Conservation (phyloP, 371 early-diverging fungal species). For the Mucor velutinosus region DNA sequence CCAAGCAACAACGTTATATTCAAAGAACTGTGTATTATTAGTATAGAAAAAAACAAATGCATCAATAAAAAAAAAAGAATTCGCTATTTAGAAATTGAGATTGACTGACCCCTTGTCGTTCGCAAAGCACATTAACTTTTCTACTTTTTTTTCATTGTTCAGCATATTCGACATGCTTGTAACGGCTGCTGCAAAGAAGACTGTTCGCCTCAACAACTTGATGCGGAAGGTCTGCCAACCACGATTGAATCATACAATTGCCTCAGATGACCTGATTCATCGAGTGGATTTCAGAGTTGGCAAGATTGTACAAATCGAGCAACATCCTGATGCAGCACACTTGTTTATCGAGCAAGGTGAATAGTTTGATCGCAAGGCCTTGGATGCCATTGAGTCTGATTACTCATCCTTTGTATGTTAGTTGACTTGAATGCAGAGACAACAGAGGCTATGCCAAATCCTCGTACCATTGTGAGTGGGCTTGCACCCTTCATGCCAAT, state of each 20-base stretch:
- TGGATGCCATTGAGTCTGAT: not conserved
- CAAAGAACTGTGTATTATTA: slow-evolving; percentile 57
- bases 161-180: not conserved
- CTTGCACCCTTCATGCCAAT: slow-evolving; percentile 63
- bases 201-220: not conserved
- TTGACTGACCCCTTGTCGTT: slow-evolving; percentile 2
- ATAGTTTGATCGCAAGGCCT: not conserved
- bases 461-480: slow-evolving; percentile 80
- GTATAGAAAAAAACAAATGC: slow-evolving; percentile 13
- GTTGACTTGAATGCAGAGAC: slow-evolving; percentile 43
- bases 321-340: slow-evolving; percentile 73
- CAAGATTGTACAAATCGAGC: slow-evolving; percentile 61
- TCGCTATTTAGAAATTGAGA: not conserved
- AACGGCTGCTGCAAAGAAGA: not conserved
- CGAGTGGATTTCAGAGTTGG: slow-evolving; percentile 79
- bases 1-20: slow-evolving; percentile 53
- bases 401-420: not conserved
- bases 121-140: not conserved
- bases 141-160: not conserved
- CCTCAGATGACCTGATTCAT: slow-evolving; percentile 50
- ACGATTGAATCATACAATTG: slow-evolving; percentile 10
- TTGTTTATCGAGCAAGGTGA: slow-evolving; percentile 76
- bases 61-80: slow-evolving; percentile 4
- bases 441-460: slow-evolving; percentile 33
- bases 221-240: not conserved